phyloP scores from a whole-genome alignment of 108 stramenopile genomes.

The Conticribra weissflogii region DNA sequence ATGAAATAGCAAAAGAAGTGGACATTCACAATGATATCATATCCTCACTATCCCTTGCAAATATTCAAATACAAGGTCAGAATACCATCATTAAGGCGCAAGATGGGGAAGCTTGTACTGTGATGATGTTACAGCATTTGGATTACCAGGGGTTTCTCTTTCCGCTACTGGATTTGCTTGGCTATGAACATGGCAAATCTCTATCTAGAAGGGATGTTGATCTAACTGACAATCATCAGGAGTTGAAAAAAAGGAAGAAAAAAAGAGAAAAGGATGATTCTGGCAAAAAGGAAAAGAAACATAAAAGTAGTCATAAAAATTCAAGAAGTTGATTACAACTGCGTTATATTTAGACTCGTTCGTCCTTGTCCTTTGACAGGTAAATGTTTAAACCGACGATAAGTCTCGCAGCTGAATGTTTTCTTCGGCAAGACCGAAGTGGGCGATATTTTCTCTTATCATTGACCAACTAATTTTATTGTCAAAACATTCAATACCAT shows the following conservation, averaged over 20 bases:
- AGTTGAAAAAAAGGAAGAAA: neutral
- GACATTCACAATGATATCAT: neutral
- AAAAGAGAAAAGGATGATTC: neutral
- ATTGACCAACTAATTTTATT: no score
- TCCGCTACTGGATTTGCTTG: neutral
- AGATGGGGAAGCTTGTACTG: constrained; percentile 62
- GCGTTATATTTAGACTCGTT: no score
- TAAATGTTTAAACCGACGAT: no score
- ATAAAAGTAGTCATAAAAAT: no score
- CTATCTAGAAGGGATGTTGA: neutral
- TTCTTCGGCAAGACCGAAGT: no score
- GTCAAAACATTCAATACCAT: no score
- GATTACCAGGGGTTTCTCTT: constrained; percentile 60
- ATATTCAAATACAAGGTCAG: neutral
- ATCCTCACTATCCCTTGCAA: neutral
- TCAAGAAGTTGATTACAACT: no score
- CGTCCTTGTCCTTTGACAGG: no score
- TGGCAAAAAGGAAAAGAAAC: neutral
- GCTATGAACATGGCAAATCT: neutral
- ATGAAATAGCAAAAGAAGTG: neutral
- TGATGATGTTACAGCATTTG: constrained; percentile 68
- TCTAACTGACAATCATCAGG: neutral
- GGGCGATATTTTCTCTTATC: no score
- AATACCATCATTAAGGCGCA: constrained; percentile 14
- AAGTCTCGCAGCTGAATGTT: no score